Percentiles rank a stretch among this genome's conserved stretches.
These are phyloP conservation scores for Globisporangium camurandrum DNA, from an alignment of 352 stramenopile species.

Conservation along the genomic window DNA sequence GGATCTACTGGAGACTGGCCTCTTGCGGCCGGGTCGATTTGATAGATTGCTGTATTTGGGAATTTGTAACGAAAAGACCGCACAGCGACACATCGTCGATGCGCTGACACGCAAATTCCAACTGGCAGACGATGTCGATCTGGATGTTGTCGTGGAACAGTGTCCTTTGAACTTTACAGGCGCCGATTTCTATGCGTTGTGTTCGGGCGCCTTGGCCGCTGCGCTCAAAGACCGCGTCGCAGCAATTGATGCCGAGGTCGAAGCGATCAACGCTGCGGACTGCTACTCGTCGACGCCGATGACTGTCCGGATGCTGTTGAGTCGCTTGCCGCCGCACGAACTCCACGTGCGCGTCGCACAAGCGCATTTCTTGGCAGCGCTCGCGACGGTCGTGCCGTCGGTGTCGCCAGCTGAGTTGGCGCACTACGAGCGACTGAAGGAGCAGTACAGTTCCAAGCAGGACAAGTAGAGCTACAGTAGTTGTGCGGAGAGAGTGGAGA, in stretches of 20 bases:
- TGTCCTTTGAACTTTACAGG: constrained; percentile 76
- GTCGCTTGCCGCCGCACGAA: constrained; percentile 49
- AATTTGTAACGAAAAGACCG: constrained; percentile 66
- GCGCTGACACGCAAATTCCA: constrained; percentile 78
- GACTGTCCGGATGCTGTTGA: constrained; percentile 60
- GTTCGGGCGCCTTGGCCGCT: constrained; percentile 62
- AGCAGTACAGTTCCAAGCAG: constrained; percentile 79
- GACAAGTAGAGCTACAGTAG: background rate
- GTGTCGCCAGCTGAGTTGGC: constrained; percentile 78
- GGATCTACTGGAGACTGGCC: constrained; percentile 92
- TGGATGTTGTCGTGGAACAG: constrained; percentile 47
- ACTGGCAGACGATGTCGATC: constrained; percentile 44
- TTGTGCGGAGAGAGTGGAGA: too few relatives aligned
- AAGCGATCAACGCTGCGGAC: constrained; percentile 63
- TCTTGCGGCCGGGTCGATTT: constrained; percentile 91
- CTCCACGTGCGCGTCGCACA: constrained; percentile 47
- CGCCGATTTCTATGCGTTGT: constrained; percentile 81
- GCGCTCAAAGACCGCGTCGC: constrained; percentile 74
- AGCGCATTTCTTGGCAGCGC: constrained; percentile 45
- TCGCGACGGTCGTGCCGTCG: constrained; percentile 67
- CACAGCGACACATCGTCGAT: constrained; percentile 78
- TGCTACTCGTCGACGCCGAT: constrained; percentile 75
- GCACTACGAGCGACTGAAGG: constrained; percentile 84
- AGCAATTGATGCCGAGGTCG: constrained; percentile 51
- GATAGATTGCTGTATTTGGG: constrained; percentile 77